These are phyloP conservation scores for Penicillium paneum DNA, from an alignment of 2,329 filamentous ascomycete genomes.

Conservation along the genomic window DNA sequence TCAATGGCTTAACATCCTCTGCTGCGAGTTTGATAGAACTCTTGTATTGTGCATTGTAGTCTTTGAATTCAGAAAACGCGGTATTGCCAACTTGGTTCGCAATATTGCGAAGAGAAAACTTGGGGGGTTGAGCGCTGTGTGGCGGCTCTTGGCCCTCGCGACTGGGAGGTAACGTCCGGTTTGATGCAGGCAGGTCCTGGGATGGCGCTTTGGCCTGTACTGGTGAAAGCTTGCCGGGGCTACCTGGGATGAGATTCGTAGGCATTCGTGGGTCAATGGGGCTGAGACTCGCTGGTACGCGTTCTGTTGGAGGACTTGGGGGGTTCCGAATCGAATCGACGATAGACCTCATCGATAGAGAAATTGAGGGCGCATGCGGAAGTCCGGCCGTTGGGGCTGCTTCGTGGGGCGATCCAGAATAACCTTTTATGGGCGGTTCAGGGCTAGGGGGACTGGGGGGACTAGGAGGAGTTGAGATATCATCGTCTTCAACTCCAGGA, in stretches of 20 bases:
- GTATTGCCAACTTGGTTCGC: slow-evolving; percentile 56
- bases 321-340: slow-evolving; percentile 28
- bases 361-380: slow-evolving; percentile 22
- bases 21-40: slow-evolving; percentile 75
- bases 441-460: slow-evolving; percentile 13
- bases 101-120: slow-evolving; percentile 35
- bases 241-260: slow-evolving; percentile 23
- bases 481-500: slow-evolving; percentile 22
- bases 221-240: slow-evolving; percentile 13
- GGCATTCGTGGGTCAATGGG: slow-evolving; percentile 28
- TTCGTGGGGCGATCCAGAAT: slow-evolving; percentile 22
- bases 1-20: slow-evolving; percentile 66
- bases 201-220: slow-evolving; percentile 8
- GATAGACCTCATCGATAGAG: slow-evolving; percentile 19
- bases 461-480: slow-evolving; percentile 8
- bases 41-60: slow-evolving; percentile 68
- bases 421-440: slow-evolving; percentile 11
- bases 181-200: slow-evolving; percentile 15
- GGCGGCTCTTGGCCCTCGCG: slow-evolving; percentile 16
- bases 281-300: slow-evolving; percentile 17
- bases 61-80: slow-evolving; percentile 66
- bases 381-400: slow-evolving; percentile 29
- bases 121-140: slow-evolving; percentile 27
- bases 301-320: slow-evolving; percentile 21
- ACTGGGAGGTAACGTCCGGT: slow-evolving; percentile 5